A percentile compares a stretch with the other conserved stretches of the same genome.
phyloP scores from a whole-genome alignment of 2,329 filamentous ascomycete species.

The Colletotrichum kahawae region DNA sequence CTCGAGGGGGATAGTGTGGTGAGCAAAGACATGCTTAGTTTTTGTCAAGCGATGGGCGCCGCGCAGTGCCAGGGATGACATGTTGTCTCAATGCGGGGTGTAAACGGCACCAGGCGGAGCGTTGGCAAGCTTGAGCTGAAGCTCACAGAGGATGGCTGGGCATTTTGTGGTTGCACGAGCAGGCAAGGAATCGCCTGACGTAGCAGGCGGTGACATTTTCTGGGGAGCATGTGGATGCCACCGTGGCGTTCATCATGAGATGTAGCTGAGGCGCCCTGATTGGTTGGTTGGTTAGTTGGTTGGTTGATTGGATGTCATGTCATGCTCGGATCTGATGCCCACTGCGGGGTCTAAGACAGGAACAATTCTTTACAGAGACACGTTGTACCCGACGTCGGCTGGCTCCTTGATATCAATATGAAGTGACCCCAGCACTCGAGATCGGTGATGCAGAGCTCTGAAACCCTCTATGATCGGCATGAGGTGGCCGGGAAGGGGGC shows the following conservation, averaged over 20 bases:
- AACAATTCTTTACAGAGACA: not conserved
- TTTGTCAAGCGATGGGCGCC: slow-evolving; percentile 19
- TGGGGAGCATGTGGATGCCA: not conserved
- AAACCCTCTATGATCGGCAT: not conserved
- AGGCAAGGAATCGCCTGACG: not conserved
- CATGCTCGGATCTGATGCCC: not conserved
- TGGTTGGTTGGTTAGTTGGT: not conserved
- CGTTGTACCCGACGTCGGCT: not conserved
- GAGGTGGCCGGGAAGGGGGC: not conserved
- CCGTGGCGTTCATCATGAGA: not conserved
- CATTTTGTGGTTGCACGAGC: not conserved
- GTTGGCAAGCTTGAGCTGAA: not conserved
- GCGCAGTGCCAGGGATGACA: not conserved
- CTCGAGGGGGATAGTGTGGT: slow-evolving; percentile 35
- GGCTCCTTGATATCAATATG: too few relatives aligned
- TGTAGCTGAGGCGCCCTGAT: not conserved
- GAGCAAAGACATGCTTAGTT: slow-evolving; percentile 32
- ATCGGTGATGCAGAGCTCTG: not conserved
- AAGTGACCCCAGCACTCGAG: not conserved
- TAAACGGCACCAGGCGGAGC: not conserved
- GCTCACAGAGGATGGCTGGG: not conserved
- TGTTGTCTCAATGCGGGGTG: not conserved
- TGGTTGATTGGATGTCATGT: not conserved
- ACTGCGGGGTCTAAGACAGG: not conserved
- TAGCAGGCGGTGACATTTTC: not conserved